Evolutionary conservation across 1,139 yeast genomes (phyloP).

Genomic region (Wickerhamomyces sp.): DNA sequence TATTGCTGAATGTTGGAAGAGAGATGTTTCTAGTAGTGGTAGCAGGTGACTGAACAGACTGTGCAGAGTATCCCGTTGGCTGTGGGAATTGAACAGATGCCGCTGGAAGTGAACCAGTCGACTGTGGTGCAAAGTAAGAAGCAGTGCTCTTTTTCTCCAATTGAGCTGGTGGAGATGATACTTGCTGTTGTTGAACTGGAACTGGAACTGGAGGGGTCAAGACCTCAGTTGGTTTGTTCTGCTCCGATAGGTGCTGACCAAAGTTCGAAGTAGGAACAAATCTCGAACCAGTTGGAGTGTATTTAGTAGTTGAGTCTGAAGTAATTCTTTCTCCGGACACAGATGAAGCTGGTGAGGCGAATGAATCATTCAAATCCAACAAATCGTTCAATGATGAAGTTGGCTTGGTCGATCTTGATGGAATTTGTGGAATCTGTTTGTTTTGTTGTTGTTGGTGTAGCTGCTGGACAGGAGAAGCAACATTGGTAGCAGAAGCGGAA

Average conservation of each 20-base stretch:
- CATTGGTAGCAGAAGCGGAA: conserved; percentile 4
- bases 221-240: conserved; percentile 26
- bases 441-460: conserved; percentile 18
- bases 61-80: conserved; percentile 14
- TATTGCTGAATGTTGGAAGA: conserved; percentile 15
- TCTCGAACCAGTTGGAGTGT: conserved; percentile 22
- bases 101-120: conserved; percentile 4
- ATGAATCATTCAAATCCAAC: conserved; percentile 51
- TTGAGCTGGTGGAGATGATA: no score
- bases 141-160: conserved; percentile 11
- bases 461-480: no score
- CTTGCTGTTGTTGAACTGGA: conserved; percentile 16
- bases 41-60: conserved; percentile 20
- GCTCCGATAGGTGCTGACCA: conserved; percentile 49
- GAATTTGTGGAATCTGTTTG: conserved; percentile 22
- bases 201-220: conserved; percentile 19
- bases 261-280: conserved; percentile 52
- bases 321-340: conserved; percentile 30
- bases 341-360: conserved; percentile 27
- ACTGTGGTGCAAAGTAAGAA: conserved; percentile 6
- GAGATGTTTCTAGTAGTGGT: conserved; percentile 7
- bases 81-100: conserved; percentile 4
- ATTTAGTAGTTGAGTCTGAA: conserved; percentile 25
- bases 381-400: conserved; percentile 63
- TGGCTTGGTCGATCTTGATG: conserved; percentile 32